Evolutionary conservation across 345 rosid genomes (phyloP).

Genomic region (Geranium brycei): DNA sequence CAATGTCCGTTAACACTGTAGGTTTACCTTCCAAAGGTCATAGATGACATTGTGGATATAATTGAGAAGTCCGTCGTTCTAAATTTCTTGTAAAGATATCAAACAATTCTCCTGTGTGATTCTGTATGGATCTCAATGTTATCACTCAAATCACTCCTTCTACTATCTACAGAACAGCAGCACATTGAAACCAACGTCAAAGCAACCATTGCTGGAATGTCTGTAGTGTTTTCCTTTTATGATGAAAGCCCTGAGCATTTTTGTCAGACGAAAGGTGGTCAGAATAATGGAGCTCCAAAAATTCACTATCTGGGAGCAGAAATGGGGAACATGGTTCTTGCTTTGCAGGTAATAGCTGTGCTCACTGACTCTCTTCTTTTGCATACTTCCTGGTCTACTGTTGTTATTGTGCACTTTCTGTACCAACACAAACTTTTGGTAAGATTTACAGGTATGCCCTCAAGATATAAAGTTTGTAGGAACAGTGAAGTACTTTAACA

Average conservation of each 20-base stretch:
- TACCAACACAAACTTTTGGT: slow-evolving; percentile 24
- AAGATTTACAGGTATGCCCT: slow-evolving; percentile 66
- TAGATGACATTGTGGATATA: background rate
- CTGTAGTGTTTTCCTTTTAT: slow-evolving; percentile 45
- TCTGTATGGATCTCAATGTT: background rate
- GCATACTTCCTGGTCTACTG: slow-evolving; percentile 5
- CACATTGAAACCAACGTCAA: slow-evolving; percentile 63
- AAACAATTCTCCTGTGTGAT: background rate
- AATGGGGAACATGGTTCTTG: slow-evolving; percentile 42
- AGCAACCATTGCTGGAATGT: slow-evolving; percentile 52
- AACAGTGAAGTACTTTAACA: slow-evolving; percentile 43
- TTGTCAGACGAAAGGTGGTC: slow-evolving; percentile 16
- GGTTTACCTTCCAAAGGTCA: background rate
- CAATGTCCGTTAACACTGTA: background rate
- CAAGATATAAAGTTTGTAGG: slow-evolving; percentile 58
- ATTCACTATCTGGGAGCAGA: slow-evolving; percentile 61
- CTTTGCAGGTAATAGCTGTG: slow-evolving; percentile 52
- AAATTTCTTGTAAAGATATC: background rate
- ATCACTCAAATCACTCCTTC: background rate
- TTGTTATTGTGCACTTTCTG: slow-evolving; percentile 8
- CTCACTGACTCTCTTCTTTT: slow-evolving; percentile 13
- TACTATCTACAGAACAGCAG: slow-evolving; percentile 51
- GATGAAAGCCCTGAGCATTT: slow-evolving; percentile 35
- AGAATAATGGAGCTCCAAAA: slow-evolving; percentile 17
- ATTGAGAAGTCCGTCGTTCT: background rate